Conservation (phyloP, 192 early-diverging fungal species). For the Dissophora globulifera region DNA sequence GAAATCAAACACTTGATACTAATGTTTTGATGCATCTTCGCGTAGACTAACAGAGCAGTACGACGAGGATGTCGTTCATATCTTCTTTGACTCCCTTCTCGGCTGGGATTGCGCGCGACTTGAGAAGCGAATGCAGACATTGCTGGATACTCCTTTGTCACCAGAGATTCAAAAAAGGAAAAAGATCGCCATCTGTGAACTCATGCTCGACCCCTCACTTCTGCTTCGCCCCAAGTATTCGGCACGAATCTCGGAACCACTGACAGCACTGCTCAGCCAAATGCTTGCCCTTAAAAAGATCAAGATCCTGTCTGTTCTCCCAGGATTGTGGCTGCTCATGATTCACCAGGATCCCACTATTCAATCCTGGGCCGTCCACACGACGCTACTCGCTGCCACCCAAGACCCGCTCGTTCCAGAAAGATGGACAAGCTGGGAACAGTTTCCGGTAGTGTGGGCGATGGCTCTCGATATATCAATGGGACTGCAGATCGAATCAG, state of each 20-base stretch:
- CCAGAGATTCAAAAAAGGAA: not conserved
- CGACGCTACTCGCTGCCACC: conserved; percentile 7
- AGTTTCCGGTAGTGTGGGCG: conserved; percentile 11
- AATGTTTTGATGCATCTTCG: no score
- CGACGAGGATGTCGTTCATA: conserved; percentile 13
- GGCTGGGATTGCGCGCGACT: conserved; percentile 29
- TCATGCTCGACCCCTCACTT: conserved; percentile 26
- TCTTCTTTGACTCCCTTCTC: conserved; percentile 23
- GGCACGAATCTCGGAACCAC: conserved; percentile 1
- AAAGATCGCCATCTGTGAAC: conserved; percentile 37
- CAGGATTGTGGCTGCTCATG: conserved; percentile 35
- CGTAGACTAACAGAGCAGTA: conserved; percentile 17
- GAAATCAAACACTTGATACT: no score
- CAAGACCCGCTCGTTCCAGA: conserved; percentile 10
- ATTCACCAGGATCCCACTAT: conserved; percentile 22
- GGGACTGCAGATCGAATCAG: not conserved
- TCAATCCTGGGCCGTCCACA: conserved; percentile 25
- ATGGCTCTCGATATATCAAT: conserved; percentile 1
- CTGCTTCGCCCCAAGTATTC: conserved; percentile 10
- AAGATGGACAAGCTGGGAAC: conserved; percentile 39
- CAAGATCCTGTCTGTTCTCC: conserved; percentile 28
- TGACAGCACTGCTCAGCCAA: conserved; percentile 10
- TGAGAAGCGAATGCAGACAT: conserved; percentile 1
- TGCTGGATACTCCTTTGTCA: not conserved
- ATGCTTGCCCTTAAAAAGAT: conserved; percentile 23